Conservation (phyloP, 2,329 filamentous ascomycete species). For the Neurospora sp. region DNA sequence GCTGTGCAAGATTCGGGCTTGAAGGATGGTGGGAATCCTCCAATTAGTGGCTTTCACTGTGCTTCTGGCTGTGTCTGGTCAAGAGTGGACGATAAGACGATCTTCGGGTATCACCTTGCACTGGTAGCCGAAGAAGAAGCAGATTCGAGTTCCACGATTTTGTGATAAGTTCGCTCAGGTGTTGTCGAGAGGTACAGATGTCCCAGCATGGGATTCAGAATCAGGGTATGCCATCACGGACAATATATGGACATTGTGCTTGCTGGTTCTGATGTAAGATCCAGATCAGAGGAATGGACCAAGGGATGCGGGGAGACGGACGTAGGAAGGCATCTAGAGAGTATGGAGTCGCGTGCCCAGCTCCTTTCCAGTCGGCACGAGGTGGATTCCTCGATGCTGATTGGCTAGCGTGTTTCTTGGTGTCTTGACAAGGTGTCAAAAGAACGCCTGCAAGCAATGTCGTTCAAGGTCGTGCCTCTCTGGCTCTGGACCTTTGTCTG, state of each 20-base stretch:
- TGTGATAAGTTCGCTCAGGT: neutral
- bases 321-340: neutral
- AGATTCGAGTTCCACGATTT: neutral
- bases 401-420: slow-evolving; percentile 5
- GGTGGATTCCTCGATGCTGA: slow-evolving; percentile 11
- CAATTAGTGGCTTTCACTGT: neutral
- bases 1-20: neutral
- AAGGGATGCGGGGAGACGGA: neutral
- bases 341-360: slow-evolving; percentile 16
- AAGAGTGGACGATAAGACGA: neutral
- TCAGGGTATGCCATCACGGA: neutral
- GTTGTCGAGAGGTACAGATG: neutral
- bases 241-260: neutral
- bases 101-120: neutral
- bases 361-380: slow-evolving; percentile 15
- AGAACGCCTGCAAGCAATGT: neutral
- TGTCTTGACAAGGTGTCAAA: neutral
- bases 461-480: neutral
- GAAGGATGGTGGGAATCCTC: neutral
- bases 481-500: neutral
- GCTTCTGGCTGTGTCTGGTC: neutral
- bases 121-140: neutral
- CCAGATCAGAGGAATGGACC: neutral
- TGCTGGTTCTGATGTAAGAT: neutral
- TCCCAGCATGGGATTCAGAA: neutral